These are phyloP conservation scores for Anthracocystis panici-leucophaei DNA, from an alignment of 1,284 basidiomycete species.

Conservation along the genomic window DNA sequence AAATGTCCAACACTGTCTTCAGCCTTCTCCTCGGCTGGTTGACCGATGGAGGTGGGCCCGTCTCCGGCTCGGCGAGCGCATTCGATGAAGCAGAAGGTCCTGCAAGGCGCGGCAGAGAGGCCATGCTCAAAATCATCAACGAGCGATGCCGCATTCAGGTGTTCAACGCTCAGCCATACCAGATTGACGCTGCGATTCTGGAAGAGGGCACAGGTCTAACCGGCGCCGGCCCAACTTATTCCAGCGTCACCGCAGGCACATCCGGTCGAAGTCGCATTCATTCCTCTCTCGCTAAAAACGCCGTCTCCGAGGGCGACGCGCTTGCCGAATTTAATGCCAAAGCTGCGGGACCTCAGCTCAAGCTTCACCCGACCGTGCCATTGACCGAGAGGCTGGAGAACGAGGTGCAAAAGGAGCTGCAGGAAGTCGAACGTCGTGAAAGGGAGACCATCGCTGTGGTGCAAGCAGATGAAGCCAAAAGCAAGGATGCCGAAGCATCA, in stretches of 20 bases:
- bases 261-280: conserved; percentile 42
- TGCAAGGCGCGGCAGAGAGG: conserved; percentile 74
- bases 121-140: conserved; percentile 93
- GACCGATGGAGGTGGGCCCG: conserved; percentile 89
- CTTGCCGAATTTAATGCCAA: conserved; percentile 65
- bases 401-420: conserved; percentile 63
- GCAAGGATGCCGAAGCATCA: conserved; percentile 29
- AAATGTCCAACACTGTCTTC: conserved; percentile 92
- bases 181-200: conserved; percentile 60
- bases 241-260: conserved; percentile 26
- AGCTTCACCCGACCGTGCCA: conserved; percentile 63
- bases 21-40: conserved; percentile 94
- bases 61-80: conserved; percentile 82
- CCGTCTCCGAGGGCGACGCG: conserved; percentile 61
- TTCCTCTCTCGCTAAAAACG: conserved; percentile 44
- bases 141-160: conserved; percentile 87
- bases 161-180: conserved; percentile 59
- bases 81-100: conserved; percentile 74
- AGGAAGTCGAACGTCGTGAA: conserved; percentile 50
- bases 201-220: conserved; percentile 69
- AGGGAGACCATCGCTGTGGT: conserved; percentile 42
- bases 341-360: conserved; percentile 65
- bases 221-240: conserved; percentile 59
- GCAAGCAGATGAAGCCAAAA: conserved; percentile 41
- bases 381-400: conserved; percentile 62